Evolutionary conservation across 75 land plant genomes (phyloP).

Genomic region (Cryptomeria japonica): DNA sequence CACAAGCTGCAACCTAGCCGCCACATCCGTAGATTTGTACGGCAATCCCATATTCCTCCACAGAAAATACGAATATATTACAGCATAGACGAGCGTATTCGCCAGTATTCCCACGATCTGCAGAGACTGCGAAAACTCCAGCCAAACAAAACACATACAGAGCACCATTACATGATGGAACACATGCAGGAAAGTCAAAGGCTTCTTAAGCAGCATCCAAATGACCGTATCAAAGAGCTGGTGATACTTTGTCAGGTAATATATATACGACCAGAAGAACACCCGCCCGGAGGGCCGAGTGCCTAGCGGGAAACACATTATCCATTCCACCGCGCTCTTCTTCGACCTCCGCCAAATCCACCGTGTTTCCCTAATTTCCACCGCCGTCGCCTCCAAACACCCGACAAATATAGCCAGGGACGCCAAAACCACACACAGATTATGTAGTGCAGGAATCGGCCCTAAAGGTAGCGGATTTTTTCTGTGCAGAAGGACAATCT

Average conservation of each 20-base stretch:
- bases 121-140: slow-evolving; percentile 83
- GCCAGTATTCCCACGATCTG: slow-evolving; percentile 65
- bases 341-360: slow-evolving; percentile 65
- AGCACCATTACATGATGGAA: slow-evolving; percentile 44
- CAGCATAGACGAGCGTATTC: slow-evolving; percentile 42
- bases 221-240: slow-evolving; percentile 52
- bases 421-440: slow-evolving; percentile 50
- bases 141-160: slow-evolving; percentile 71
- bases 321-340: slow-evolving; percentile 57
- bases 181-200: slow-evolving; percentile 32
- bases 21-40: slow-evolving; percentile 33
- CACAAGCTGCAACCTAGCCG: slow-evolving; percentile 51
- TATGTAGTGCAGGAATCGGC: slow-evolving; percentile 71
- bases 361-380: slow-evolving; percentile 73
- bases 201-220: slow-evolving; percentile 43
- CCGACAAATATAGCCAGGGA: slow-evolving; percentile 66
- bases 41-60: slow-evolving; percentile 58
- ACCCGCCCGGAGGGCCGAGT: slow-evolving; percentile 79
- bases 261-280: slow-evolving; percentile 87
- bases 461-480: slow-evolving; percentile 67
- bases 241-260: slow-evolving; percentile 75
- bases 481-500: slow-evolving; percentile 29
- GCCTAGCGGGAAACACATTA: slow-evolving; percentile 80
- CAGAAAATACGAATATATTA: slow-evolving; percentile 61
- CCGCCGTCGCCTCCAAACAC: slow-evolving; percentile 43